Percentiles rank a stretch among this genome's conserved stretches.
phyloP scores from a whole-genome alignment of 495 filamentous ascomycete species.

The Xylaria scruposa region DNA sequence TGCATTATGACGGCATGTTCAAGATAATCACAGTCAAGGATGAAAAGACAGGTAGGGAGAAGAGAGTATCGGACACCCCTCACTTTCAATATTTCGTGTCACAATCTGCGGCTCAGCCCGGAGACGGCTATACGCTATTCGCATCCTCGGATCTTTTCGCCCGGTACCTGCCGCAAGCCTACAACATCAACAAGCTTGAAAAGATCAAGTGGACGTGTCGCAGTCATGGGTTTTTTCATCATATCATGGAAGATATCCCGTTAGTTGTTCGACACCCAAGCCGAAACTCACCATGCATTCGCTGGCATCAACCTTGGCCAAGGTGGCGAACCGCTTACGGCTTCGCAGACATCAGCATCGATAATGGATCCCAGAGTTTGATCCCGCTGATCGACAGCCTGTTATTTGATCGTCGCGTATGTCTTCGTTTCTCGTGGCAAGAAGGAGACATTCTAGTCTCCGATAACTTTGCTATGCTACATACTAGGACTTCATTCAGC shows the following conservation, averaged over 20 bases:
- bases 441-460: slow-evolving; percentile 62
- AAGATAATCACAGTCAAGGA: not conserved
- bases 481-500: slow-evolving; percentile 4
- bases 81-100: slow-evolving; percentile 13
- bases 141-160: slow-evolving; percentile 18
- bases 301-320: slow-evolving; percentile 64
- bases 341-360: slow-evolving; percentile 53
- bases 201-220: slow-evolving; percentile 19
- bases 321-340: slow-evolving; percentile 56
- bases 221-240: not conserved
- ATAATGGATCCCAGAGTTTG: slow-evolving; percentile 42
- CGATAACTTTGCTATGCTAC: slow-evolving; percentile 50
- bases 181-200: slow-evolving; percentile 13
- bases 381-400: slow-evolving; percentile 44
- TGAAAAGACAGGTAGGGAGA: not conserved
- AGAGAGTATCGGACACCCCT: not conserved
- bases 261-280: slow-evolving; percentile 58
- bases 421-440: slow-evolving; percentile 56
- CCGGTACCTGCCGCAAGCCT: slow-evolving; percentile 19
- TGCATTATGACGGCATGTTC: not conserved
- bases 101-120: not conserved
- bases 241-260: slow-evolving; percentile 42
- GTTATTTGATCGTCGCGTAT: slow-evolving; percentile 59
- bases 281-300: slow-evolving; percentile 51
- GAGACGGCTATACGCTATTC: not conserved